Conservation (phyloP, 2,329 filamentous ascomycete species). For the Botrytis hyacinthi region DNA sequence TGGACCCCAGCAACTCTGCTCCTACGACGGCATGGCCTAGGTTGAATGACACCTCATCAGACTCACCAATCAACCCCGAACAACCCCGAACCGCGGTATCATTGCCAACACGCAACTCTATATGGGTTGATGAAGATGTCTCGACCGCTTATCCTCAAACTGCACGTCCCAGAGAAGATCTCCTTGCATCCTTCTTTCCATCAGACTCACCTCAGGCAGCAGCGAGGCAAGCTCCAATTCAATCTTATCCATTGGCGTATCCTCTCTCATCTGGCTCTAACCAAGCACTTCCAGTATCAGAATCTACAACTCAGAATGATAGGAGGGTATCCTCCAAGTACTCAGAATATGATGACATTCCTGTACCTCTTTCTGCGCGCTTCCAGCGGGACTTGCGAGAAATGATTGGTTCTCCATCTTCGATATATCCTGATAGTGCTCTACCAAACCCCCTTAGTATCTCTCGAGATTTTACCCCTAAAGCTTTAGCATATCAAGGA, state of each 20-base stretch:
- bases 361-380: neutral
- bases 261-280: too few species aligned
- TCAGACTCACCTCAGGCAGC: neutral
- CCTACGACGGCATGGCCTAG: slow-evolving; percentile 9
- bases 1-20: neutral
- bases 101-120: neutral
- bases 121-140: neutral
- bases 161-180: neutral
- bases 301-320: neutral
- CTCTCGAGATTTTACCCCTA: neutral
- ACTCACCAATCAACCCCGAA: neutral
- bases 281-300: too few species aligned
- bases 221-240: neutral
- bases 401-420: neutral
- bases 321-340: neutral
- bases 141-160: neutral
- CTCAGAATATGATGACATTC: neutral
- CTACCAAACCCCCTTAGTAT: neutral
- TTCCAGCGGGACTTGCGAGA: neutral
- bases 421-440: neutral
- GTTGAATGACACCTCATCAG: neutral
- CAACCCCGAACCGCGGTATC: neutral
- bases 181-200: neutral
- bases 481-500: neutral
- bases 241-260: neutral